Evolutionary conservation across 208 protist genomes (phyloP), one percentile per base, ranked within the genome.

Genomic region (Leishmania arabica): DNA sequence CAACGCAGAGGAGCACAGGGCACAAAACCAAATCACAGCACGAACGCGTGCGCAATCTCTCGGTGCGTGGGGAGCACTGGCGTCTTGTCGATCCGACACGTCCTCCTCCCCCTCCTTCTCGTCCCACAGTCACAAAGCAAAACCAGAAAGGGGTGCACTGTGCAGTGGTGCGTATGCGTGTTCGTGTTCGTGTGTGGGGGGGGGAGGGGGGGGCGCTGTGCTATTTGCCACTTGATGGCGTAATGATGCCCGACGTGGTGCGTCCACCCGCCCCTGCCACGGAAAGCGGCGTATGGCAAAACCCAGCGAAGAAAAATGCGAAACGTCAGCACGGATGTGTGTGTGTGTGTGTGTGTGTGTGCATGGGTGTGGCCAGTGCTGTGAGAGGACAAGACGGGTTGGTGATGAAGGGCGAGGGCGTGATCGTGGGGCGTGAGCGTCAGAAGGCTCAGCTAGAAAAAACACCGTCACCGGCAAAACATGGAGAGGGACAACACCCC

Each of bases 161-260:
- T 54, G 51, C 51, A 0, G 8, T 49, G 6, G 58, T 64, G 3
- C 31, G 7, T 17, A 8, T 31, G 0, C 27, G 58, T 64, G 58
- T 64, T 34, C 34, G 34, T 34, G 34, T 34, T 34, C 34, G 3
- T 34, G 15, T 21, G 1, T 0, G 34, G 34, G 34, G 34, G 34
- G 34, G 34, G 34, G 34, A 2, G 37, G 1, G 37, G 37, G 37
- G 37, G 0, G 37, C 37, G 37, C 34, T 31, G 58, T 54, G 51
- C 9, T 6, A 1, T 31, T 31, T 64, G 15, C 8, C 27, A 31
- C 58, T 64, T 15, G 56, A 62, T n/a, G 70, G 53, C 3, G 42
- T 62, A 31, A 62, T 31, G 56, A 31, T n/a, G 54, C 70, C 45
- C 5, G 70, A 70, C n/a, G 78, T 72, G 54, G 78, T 56, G 31